Evolutionary conservation across 169 alveolate species (phyloP), one percentile per base, ranked within the genome.

Genomic region (Cryptosporidium xiaoi): DNA sequence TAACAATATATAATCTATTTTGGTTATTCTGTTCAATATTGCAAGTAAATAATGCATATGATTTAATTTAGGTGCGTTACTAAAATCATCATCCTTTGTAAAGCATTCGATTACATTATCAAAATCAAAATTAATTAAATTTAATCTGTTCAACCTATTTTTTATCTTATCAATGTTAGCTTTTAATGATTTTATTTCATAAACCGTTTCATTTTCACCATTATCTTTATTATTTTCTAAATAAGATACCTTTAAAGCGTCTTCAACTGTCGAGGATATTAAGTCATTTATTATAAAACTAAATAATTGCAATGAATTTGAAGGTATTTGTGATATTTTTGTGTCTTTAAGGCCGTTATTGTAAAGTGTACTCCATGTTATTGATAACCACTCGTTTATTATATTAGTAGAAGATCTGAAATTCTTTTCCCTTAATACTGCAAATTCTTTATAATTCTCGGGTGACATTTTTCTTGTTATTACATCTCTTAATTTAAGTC

Each of bases 321-420:
- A 77, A n/a, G 87, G 87, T 40, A 77, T 77, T 60, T 77, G 77
- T 46, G 87, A 56, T 27, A 77, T 60, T 56, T 77, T 77, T 29
- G 87, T 60, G 6, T 60, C 87, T 62, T 77, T 77, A 10, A 77
- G 48, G 3, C 87, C 87, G 36, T 56, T 77, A 46, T 77, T 77
- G 56, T 77, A 77, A 10, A 64, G 8, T 27, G 87, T 77, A 44
- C 64, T 77, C 87, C 87, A 77, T 24, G 87, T 77, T 18, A 77
- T 77, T 46, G 69, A 60, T 6, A 77, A 66, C 87, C 87, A 77
- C 46, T 77, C 87, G 13, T 77, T 71, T 13, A 77, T 33, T 20
- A 48, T 77, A 20, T 77, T 77, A 0, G 64, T 46, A 15, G 87
- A 77, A 2, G 87, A 71, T 62, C 87, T 56, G 16, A 77, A 77